Conservation (phyloP, 208 protist genomes). For the Trichomonas vaginalis region DNA sequence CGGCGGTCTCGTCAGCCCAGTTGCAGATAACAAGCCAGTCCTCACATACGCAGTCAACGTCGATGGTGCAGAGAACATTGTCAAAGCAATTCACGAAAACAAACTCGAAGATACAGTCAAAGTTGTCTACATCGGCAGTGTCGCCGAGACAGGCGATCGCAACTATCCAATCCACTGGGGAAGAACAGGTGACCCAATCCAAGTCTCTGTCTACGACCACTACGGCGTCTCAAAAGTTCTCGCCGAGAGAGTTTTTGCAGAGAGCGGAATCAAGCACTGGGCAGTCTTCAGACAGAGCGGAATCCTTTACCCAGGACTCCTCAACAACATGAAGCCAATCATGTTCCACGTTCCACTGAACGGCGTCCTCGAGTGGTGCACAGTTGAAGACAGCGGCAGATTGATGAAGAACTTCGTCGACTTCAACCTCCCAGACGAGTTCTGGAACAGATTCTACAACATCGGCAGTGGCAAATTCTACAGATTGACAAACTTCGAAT, state of each 20-base stretch:
- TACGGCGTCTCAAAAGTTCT: background rate
- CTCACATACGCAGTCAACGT: background rate
- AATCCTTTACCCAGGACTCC: background rate
- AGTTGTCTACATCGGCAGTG: background rate
- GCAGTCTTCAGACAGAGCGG: background rate
- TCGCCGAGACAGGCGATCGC: background rate
- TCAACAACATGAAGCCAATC: background rate
- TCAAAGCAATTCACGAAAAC: background rate
- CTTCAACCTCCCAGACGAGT: background rate
- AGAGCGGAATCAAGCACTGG: background rate
- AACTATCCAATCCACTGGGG: slow-evolving; percentile 15
- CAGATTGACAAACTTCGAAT: background rate
- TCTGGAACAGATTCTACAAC: slow-evolving; percentile 3
- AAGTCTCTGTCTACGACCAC: background rate
- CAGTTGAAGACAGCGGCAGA: background rate
- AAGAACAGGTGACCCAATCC: background rate
- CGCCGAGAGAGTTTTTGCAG: background rate
- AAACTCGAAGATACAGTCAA: background rate
- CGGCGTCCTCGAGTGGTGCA: background rate
- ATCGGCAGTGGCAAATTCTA: background rate
- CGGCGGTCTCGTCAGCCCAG: background rate
- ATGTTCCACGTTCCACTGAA: background rate
- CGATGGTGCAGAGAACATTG: background rate
- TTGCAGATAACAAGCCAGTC: background rate
- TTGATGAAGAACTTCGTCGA: background rate